Base-by-base conservation (phyloP, 2,329 filamentous ascomycete genomes). In the Diaporthe citrichinensis region DNA sequence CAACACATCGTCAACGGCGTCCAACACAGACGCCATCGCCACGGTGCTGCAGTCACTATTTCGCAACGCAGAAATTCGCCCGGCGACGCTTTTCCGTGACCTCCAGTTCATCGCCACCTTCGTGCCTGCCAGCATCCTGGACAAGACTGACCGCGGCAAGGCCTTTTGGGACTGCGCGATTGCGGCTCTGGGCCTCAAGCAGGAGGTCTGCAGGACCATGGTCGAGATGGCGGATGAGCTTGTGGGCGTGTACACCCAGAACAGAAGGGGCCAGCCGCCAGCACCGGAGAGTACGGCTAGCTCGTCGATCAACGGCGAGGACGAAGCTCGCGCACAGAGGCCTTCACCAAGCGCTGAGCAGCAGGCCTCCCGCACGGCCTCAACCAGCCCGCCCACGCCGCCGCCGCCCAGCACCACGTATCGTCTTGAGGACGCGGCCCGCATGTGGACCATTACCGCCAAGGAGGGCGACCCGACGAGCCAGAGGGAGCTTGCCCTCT, bases 91-190 rank as follows among this genome's bases (percentile, higher is more conserved):
- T 2, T 97, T 96, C 85, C 92, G 94, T 8, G 94, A 96, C 80
- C 83, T 97, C 61, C 94, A 97, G 81, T 94, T 92, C 78, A 93
- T 94, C 77, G 91, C 92, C 0, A 88, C 91, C 0, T 93, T 94
- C 79, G 90, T 94, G 4, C 89, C 92, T 7, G 83, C 91, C 1
- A 85, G 88, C 0, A 85, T 92, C 2, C 84, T 94, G 10, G 92
- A 94, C 80, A 89, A 88, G 78, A 90, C 90, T 0, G 91, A 92
- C 55, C 87, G 87, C 3, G 91, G 90, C 69, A 97, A 95, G 79
- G 95, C 96, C 0, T 98, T 98, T 82, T 94, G 95, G 90, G 95
- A 98, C 80, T 94, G 95, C 36, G 95, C 94, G 0, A 89, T 98
- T 8, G 96, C 97, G 0, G 95, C 96, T 2, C 88, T 98, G n/a